A percentile compares a stretch with the other conserved stretches of the same genome.
Conservation (phyloP, 2,329 filamentous ascomycete genomes). For the Hypoxylon sp. region DNA sequence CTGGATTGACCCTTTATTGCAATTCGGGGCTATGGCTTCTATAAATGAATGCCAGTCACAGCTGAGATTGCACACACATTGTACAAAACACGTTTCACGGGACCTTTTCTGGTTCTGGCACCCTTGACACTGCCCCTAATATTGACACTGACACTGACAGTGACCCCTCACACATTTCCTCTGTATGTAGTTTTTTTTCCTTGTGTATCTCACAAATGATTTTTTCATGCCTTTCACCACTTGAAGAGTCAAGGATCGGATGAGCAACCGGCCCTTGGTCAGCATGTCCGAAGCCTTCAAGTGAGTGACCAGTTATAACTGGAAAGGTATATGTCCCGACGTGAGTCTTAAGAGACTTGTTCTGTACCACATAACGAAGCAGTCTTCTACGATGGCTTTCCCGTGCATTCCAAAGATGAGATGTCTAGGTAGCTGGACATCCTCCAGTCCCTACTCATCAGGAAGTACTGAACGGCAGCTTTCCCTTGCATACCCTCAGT, state of each 20-base stretch:
- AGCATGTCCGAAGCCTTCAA: background rate
- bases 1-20: background rate
- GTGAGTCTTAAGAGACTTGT: background rate
- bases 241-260: background rate
- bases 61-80: background rate
- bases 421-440: background rate
- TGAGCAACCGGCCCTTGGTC: background rate
- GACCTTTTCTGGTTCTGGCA: too few relatives aligned
- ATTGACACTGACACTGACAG: background rate
- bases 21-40: background rate
- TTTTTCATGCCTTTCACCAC: background rate
- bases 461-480: background rate
- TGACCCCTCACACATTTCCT: background rate
- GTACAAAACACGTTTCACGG: background rate
- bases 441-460: background rate
- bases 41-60: background rate
- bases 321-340: background rate
- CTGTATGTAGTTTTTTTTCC: background rate
- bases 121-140: too few relatives aligned
- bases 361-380: background rate
- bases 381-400: background rate
- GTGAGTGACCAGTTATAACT: slow-evolving; percentile 1
- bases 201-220: background rate
- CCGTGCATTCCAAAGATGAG: background rate
- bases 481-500: background rate